phyloP scores from a whole-genome alignment of 2,329 filamentous ascomycete species.

The Alternaria sp. region DNA sequence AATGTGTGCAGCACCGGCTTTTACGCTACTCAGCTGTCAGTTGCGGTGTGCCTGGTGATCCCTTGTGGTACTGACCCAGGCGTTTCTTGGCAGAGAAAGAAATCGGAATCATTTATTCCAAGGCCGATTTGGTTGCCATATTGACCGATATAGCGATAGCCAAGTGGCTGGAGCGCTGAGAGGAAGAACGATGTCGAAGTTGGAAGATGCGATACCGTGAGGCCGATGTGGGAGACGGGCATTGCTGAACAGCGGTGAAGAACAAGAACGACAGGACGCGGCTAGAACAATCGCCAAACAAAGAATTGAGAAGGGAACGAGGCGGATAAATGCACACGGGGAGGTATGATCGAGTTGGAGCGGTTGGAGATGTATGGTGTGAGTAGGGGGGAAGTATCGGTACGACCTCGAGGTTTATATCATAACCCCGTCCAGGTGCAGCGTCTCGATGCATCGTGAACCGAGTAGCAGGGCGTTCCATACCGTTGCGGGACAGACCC shows the following conservation, averaged over 20 bases:
- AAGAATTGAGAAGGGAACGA: constrained; percentile 8
- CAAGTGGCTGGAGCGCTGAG: constrained; percentile 77
- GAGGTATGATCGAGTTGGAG: constrained; percentile 13
- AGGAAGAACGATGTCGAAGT: constrained; percentile 85
- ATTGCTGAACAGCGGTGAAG: constrained; percentile 49
- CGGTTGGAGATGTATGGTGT: constrained; percentile 19
- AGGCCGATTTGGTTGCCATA: constrained; percentile 67
- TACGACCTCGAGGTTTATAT: constrained; percentile 44
- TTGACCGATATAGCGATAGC: constrained; percentile 72
- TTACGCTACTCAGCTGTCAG: constrained; percentile 44
- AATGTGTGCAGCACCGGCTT: constrained; percentile 65
- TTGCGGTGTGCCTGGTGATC: constrained; percentile 24
- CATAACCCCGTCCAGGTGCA: constrained; percentile 28
- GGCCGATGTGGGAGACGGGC: constrained; percentile 68
- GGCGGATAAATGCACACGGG: constrained; percentile 17
- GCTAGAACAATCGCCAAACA: constrained; percentile 15
- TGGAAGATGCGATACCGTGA: constrained; percentile 78
- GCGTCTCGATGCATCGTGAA: constrained; percentile 33
- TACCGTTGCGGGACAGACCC: constrained; percentile 40
- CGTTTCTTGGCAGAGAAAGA: constrained; percentile 68
- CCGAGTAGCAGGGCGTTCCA: constrained; percentile 37
- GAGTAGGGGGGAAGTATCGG: constrained; percentile 21
- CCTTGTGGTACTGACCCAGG: constrained; percentile 57
- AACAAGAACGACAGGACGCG: constrained; percentile 18
- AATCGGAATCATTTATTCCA: constrained; percentile 66